Conservation (phyloP, 1,284 basidiomycete species). For the Stygiomarasmius scandens region DNA sequence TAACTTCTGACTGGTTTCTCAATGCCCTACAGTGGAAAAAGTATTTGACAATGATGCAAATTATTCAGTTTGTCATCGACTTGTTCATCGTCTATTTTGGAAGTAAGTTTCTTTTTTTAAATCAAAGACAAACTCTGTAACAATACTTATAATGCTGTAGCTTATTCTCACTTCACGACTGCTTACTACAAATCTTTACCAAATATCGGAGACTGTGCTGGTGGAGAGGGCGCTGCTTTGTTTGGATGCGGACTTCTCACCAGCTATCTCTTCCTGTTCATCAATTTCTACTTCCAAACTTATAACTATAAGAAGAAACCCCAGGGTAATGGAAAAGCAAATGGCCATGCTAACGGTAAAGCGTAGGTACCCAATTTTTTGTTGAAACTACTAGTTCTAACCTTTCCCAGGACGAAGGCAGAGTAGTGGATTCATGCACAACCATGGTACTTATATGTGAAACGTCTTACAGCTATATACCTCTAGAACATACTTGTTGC, state of each 20-base stretch:
- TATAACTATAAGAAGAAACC: slow-evolving; percentile 80
- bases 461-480: slow-evolving; percentile 1
- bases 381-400: neutral
- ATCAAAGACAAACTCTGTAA: no score
- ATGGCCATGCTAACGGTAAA: slow-evolving; percentile 36
- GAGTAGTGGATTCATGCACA: slow-evolving; percentile 3
- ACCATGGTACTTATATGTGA: neutral
- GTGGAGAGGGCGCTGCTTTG: slow-evolving; percentile 85
- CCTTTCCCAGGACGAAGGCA: slow-evolving; percentile 6
- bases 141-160: slow-evolving; percentile 49
- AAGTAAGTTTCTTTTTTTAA: slow-evolving; percentile 57
- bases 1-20: slow-evolving; percentile 8
- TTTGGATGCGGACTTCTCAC: slow-evolving; percentile 90
- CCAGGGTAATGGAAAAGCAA: slow-evolving; percentile 38
- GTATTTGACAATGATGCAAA: slow-evolving; percentile 94
- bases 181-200: slow-evolving; percentile 69
- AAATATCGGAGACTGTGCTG: slow-evolving; percentile 80
- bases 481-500: slow-evolving; percentile 2
- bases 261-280: slow-evolving; percentile 89
- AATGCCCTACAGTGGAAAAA: slow-evolving; percentile 84
- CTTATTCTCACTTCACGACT: slow-evolving; percentile 81
- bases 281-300: slow-evolving; percentile 87
- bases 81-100: slow-evolving; percentile 90
- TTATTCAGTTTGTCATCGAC: slow-evolving; percentile 93
- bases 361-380: slow-evolving; percentile 25